phyloP scores from a whole-genome alignment of 208 protist species.

The Crithidia brevicula region DNA sequence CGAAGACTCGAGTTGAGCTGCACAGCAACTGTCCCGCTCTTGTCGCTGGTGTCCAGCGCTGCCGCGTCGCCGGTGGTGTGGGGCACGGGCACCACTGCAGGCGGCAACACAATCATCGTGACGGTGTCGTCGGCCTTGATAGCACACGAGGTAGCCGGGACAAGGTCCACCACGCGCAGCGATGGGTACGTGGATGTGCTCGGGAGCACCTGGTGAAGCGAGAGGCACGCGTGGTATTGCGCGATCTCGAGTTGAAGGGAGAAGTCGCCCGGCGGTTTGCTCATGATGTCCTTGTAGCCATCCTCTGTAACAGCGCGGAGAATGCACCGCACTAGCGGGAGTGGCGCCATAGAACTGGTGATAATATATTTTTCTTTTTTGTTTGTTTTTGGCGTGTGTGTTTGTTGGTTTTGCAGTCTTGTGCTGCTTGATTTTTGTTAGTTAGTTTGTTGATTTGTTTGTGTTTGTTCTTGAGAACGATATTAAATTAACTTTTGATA shows the following conservation, averaged over 20 bases:
- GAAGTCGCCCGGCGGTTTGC: slow-evolving; percentile 37
- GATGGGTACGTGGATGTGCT: slow-evolving; percentile 39
- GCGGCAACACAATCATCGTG: slow-evolving; percentile 73
- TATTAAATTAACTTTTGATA: no score
- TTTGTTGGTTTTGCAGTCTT: neutral
- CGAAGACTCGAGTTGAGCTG: slow-evolving; percentile 44
- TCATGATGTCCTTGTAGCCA: slow-evolving; percentile 51
- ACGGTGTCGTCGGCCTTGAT: slow-evolving; percentile 36
- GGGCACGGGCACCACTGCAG: no score
- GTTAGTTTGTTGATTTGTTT: no score
- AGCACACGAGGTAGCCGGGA: slow-evolving; percentile 50
- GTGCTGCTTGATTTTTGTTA: no score
- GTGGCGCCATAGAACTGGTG: slow-evolving; percentile 10
- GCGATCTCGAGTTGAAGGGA: slow-evolving; percentile 50
- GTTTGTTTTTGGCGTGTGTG: no score
- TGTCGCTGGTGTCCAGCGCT: neutral
- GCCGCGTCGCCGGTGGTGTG: no score
- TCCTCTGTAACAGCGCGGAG: slow-evolving; percentile 51
- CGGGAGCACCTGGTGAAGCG: slow-evolving; percentile 40
- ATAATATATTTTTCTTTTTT: no score
- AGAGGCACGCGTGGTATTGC: slow-evolving; percentile 24
- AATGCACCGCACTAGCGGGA: slow-evolving; percentile 60
- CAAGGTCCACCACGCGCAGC: slow-evolving; percentile 62
- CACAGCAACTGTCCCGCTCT: slow-evolving; percentile 18
- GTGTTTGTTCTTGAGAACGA: no score